Base-by-base conservation (phyloP, 768 basidiomycete species). In the Lactarius deliciosus region DNA sequence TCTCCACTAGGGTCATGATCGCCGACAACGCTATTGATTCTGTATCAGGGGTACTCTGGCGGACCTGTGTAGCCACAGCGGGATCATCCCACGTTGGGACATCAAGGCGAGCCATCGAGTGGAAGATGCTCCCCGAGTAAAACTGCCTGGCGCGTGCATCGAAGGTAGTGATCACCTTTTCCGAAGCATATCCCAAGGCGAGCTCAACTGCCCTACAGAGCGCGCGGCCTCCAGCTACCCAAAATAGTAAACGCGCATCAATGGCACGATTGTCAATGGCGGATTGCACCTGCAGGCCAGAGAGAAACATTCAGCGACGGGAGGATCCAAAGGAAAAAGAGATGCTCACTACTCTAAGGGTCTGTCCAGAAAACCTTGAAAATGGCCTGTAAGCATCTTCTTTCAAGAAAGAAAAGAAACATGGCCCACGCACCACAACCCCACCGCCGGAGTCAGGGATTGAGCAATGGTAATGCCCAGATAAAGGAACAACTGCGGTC, bases 71-170 rank as follows among this genome's bases (percentile, higher is more conserved):
- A 69, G 87, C 86, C 9, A 91, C 79, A 9, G 81, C 81, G 7
- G 87, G 81, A 74, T 91, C 88, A 60, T 87, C 83, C 68, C 85
- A 92, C 0, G 91, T 91, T 1, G 90, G 89, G 3, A 91, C 80
- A 74, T 93, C 91, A 47, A 93, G 82, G 10, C 91, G 83, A 32
- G 84, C 85, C 74, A 88, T 82, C 9, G 88, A 86, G 25, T 79
- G 79, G 74, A 91, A 91, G 63, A 84, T 83, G 68, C 86, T 87
- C 15, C 83, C 74, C 3, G 86, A 80, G 72, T 88, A 91, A 73
- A 82, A 82, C 64, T 78, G 81, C 70, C 83, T 85, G 72, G 91
- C 86, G 32, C 84, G 80, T 20, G 73, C 73, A 69, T 86, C 84
- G 64, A 91, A 80, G 1, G 85, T 86, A 9, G 74, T 68, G 28